Base-by-base conservation (phyloP, 2,329 filamentous ascomycete genomes). In the Sporothrix luriei region DNA sequence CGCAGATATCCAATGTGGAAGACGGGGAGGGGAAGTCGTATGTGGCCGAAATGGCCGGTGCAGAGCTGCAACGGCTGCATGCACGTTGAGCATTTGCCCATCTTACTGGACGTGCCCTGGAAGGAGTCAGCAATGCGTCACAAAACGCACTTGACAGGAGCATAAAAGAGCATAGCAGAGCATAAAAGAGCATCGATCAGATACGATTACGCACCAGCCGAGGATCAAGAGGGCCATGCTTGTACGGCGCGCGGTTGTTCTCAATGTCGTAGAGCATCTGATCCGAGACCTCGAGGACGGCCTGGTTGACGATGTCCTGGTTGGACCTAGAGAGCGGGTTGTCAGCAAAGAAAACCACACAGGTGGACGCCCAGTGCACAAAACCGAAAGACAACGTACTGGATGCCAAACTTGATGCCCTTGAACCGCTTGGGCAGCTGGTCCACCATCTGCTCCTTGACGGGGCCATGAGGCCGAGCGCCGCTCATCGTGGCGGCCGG, bases 1-100 rank as follows among this genome's bases (percentile, higher is more conserved):
- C 93, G 95, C 75, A 99, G 87, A 78, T 97, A 99, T 49, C 95
- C 95, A 73, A 98, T 93, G 78, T 99, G 95, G 77, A 98, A 98
- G 55, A 91, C 93, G 4, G 95, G 95, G 66, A 99, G 84, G 1
- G 94, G 92, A 16, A 99, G 87, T 76, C 92, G 89, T 75, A 99
- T 91, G 80, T 97, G 91, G 61, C 95, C 95, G 77, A 98, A 99
- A 79, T 99, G 95, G 14, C 95, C 95, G 75, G 93, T 95, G 79
- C 95, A 99, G 73, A 90, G 88, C 75, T 93, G 87, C 40, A 98
- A 83, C 19, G 88, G 86, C 76, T 94, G 88, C 62, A 91, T 88
- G 78, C 95, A 99, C 16, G 95, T 98, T 55, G 87, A 83, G 78
- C 95, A 99, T 71, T 83, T 85, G 29, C 88, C 91, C 3, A 83